Conservation (phyloP, 2,329 filamentous ascomycete species). For the Plectosphaerella plurivora region DNA sequence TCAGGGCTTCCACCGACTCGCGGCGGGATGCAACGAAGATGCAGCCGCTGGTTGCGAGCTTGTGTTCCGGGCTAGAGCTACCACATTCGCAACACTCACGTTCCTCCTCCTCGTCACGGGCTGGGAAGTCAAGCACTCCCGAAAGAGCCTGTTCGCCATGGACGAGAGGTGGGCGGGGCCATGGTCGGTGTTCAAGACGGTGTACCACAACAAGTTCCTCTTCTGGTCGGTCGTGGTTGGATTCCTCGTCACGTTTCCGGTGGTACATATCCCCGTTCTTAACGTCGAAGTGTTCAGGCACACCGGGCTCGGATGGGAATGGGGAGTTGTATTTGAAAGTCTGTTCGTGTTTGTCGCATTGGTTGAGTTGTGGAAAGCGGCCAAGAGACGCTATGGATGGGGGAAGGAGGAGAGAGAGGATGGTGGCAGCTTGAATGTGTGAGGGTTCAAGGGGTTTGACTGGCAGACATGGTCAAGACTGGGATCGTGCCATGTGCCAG, state of each 20-base stretch:
- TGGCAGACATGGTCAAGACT: too few relatives aligned
- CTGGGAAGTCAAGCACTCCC: conserved; percentile 71
- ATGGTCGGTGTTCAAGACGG: conserved; percentile 50
- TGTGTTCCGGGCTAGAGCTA: conserved; percentile 62
- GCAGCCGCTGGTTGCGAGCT: conserved; percentile 45
- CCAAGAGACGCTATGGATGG: conserved; percentile 47
- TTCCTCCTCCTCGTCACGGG: conserved; percentile 65
- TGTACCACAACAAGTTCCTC: conserved; percentile 65
- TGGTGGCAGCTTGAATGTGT: too few relatives aligned
- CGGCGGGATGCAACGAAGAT: conserved; percentile 52
- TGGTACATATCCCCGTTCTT: conserved; percentile 64
- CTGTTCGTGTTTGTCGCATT: conserved; percentile 57
- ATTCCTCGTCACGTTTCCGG: conserved; percentile 55
- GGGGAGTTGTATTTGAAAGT: conserved; percentile 62
- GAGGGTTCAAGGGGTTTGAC: too few relatives aligned
- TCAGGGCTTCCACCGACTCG: conserved; percentile 49
- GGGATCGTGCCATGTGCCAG: too few relatives aligned
- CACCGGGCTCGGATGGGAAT: conserved; percentile 64
- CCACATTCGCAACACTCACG: conserved; percentile 65
- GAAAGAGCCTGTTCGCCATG: conserved; percentile 66
- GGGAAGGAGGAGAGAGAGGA: conserved; percentile 12
- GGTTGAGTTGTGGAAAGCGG: conserved; percentile 66
- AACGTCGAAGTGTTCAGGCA: conserved; percentile 68
- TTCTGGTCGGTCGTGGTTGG: conserved; percentile 60
- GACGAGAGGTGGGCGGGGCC: conserved; percentile 45